Percentiles rank a stretch among this genome's conserved stretches.
These are phyloP conservation scores for Salix suchowensis DNA, from an alignment of 345 rosid species.

Conservation along the genomic window DNA sequence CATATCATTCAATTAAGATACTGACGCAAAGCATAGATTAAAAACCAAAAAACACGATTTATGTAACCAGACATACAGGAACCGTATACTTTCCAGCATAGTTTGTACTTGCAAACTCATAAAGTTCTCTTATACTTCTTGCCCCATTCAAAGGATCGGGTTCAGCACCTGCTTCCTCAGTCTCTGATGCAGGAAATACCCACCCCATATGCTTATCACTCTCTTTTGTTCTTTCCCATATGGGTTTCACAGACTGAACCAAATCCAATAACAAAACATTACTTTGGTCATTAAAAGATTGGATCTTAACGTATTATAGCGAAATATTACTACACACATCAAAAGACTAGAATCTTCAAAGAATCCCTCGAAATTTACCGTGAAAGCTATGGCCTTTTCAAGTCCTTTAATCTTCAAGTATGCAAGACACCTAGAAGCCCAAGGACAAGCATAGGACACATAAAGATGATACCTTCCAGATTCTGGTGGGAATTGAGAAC, in stretches of 20 bases:
- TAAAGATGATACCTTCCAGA: slow-evolving; percentile 92
- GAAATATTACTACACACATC: neutral
- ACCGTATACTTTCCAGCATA: slow-evolving; percentile 79
- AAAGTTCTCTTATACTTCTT: slow-evolving; percentile 68
- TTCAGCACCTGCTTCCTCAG: slow-evolving; percentile 74
- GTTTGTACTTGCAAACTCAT: slow-evolving; percentile 72
- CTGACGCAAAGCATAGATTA: neutral
- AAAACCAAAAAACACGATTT: neutral
- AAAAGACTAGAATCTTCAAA: neutral
- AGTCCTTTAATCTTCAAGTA: slow-evolving; percentile 85
- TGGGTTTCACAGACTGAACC: slow-evolving; percentile 68
- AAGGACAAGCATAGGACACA: slow-evolving; percentile 90
- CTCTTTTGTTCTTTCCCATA: slow-evolving; percentile 85
- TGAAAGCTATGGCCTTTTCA: slow-evolving; percentile 63
- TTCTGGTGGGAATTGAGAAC: slow-evolving; percentile 69
- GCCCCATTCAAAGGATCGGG: slow-evolving; percentile 70
- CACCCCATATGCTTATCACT: slow-evolving; percentile 87
- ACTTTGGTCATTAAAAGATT: neutral
- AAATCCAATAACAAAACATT: slow-evolving; percentile 2
- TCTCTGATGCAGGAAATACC: slow-evolving; percentile 58
- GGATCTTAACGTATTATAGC: neutral
- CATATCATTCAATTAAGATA: neutral
- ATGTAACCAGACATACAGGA: slow-evolving; percentile 54
- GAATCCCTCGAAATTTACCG: slow-evolving; percentile 32
- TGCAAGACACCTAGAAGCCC: slow-evolving; percentile 89